Base-by-base conservation (phyloP, 805 yeast genomes). In the Isabelozyma heimii region DNA sequence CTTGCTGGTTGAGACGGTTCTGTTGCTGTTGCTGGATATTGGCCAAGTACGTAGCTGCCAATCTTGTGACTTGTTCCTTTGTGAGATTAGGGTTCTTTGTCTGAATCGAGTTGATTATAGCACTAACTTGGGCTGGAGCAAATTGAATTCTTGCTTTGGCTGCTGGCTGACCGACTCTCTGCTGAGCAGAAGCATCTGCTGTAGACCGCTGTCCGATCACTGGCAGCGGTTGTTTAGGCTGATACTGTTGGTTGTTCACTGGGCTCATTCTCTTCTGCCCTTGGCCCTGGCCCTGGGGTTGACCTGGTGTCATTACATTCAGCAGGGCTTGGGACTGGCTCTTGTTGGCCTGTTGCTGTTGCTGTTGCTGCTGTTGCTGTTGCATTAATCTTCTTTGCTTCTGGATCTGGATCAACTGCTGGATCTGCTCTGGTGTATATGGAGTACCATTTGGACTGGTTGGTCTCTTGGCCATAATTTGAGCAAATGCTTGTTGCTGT, bases 1-100 rank as follows among this genome's bases (percentile, higher is more conserved):
- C 35, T 27, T 59, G 69, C 57, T 56, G 55, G 49, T 59, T 49
- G 44, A 61, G 55, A 45, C 65, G 56, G 28, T 72, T 64, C 43
- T 72, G 78, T 56, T 79, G 83, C 56, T 74, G 77, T 50, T 76
- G 80, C 60, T 82, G 86, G 35, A 80, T 65, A 51, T 75, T 79
- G 0, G 87, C 83, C 52, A 84, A 62, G 56, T 83, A 83, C 13
- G 83, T 75, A 2, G 86, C 86, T 2, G 89, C 89, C 48, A 84
- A 70, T 49, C 81, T 78, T 2, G 86, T 81, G 0, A 84, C 87
- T 56, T 84, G 86, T 48, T 81, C 85, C 51, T 82, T 82, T 9
- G 82, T 72, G 59, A 83, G 66, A 30, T 74, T 77, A 1, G 90
- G 90, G 60, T 84, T 80, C 56, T 83, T 83, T n/a, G 77, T 67